These are phyloP conservation scores for Geotrichum phurueaensis DNA, from an alignment of 1,139 yeast species.

Conservation along the genomic window DNA sequence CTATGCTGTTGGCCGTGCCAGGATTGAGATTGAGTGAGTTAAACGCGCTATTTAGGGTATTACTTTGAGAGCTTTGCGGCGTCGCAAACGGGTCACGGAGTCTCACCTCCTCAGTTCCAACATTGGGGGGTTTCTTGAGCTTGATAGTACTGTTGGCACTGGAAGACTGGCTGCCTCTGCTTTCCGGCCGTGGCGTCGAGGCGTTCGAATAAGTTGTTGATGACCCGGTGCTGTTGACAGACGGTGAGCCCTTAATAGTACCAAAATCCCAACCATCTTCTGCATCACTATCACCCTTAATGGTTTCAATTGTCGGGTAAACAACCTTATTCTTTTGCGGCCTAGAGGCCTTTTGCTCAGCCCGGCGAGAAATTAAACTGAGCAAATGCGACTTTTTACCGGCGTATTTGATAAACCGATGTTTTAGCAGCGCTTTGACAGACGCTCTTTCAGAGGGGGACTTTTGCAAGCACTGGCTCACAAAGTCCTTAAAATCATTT, in stretches of 20 bases:
- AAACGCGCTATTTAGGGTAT: background rate
- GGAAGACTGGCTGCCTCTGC: background rate
- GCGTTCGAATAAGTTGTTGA: background rate
- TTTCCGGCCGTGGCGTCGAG: background rate
- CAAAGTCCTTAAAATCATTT: conserved; percentile 53
- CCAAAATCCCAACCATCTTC: conserved; percentile 40
- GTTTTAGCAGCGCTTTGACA: conserved; percentile 54
- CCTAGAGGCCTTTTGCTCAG: conserved; percentile 19
- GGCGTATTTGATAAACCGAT: conserved; percentile 50
- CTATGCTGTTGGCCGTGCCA: background rate
- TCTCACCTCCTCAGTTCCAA: background rate
- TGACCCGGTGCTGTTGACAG: background rate
- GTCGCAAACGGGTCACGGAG: background rate
- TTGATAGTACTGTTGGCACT: conserved; percentile 1
- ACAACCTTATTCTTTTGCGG: conserved; percentile 17
- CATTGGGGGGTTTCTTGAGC: conserved; percentile 2
- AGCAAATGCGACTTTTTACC: conserved; percentile 36
- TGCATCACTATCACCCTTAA: conserved; percentile 20
- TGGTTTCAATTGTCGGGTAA: conserved; percentile 21
- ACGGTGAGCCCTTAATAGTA: conserved; percentile 31
- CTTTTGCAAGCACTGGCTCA: conserved; percentile 56
- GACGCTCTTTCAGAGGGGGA: conserved; percentile 55
- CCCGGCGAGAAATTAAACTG: conserved; percentile 28
- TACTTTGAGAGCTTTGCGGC: background rate
- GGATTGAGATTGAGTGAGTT: background rate